Base-by-base conservation (phyloP, 1,284 basidiomycete species). In the Ceratobasidium sp. region DNA sequence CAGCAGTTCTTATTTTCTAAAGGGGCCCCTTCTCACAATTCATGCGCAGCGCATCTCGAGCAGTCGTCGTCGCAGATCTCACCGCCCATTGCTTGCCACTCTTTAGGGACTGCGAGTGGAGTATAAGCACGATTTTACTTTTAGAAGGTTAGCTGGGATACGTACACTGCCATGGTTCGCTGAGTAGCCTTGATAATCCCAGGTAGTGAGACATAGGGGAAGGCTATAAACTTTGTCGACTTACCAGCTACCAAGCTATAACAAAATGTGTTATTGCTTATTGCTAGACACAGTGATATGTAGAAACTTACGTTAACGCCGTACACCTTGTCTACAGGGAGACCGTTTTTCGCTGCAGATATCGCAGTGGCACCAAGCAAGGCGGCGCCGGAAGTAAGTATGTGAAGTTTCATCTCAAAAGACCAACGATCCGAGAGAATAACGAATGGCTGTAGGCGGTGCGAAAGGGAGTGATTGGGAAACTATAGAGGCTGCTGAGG, bases 51-150 rank as follows among this genome's bases (percentile, higher is more conserved):
- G 73, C 88, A 89, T 10, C 74, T 76, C 0, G 83, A 82, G 72
- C 87, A 88, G 58, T 83, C 80, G 20, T 8, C 47, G 47, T 72
- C 62, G 74, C 86, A 87, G 6, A 73, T 72, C 73, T 89, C 72
- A 2, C 88, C 88, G 29, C 88, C 88, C 88, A 90, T 89, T 3
- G 78, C 77, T 0, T 79, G 65, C 88, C 88, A 90, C 80, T 86
- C 87, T 84, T 73, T 77, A 1, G 87, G 87, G n/a, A 67, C 60
- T 64, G 20, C 27, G 2, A 7, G 25, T 29, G 10, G 8, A 27
- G 12, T 45, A 31, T 35, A 31, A 17, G 22, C 15, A 34, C 7
- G 17, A 40, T 40, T 25, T 22, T 2, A 57, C 6, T 29, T 22
- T 13, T 12, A 10, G 10, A 22, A 29, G 13, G 15, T n/a, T 8